phyloP scores from a whole-genome alignment of 2,329 filamentous ascomycete genomes.

The Fusarium sp. region DNA sequence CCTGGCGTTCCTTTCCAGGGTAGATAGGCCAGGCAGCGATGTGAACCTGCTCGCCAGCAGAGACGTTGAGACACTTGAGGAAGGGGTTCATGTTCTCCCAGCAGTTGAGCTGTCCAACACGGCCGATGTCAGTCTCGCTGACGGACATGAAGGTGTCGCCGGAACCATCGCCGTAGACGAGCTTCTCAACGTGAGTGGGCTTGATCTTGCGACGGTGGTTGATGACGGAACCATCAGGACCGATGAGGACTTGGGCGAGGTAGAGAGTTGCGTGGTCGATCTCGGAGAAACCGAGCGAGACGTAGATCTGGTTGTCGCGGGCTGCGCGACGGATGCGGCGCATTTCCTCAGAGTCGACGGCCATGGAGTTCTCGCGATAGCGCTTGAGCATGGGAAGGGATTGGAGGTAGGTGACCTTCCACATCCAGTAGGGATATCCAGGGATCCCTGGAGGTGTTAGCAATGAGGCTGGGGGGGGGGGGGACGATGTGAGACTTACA shows the following conservation, averaged over 20 bases:
- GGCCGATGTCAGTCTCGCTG: conserved; percentile 58
- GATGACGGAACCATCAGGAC: conserved; percentile 54
- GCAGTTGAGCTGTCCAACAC: conserved; percentile 63
- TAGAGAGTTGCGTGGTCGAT: conserved; percentile 56
- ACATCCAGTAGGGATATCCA: conserved; percentile 60
- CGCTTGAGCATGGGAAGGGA: conserved; percentile 46
- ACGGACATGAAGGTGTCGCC: conserved; percentile 62
- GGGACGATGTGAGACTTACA: conserved; percentile 40
- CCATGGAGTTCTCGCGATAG: conserved; percentile 52
- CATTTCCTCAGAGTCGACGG: conserved; percentile 54
- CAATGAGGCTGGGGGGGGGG: fast-evolving
- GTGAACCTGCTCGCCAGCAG: conserved; percentile 44
- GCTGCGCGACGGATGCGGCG: conserved; percentile 52
- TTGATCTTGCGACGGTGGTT: conserved; percentile 61
- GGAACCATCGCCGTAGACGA: conserved; percentile 64
- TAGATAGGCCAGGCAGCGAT: conserved; percentile 45
- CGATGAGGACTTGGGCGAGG: conserved; percentile 62
- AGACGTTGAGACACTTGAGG: conserved; percentile 41
- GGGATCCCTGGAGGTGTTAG: conserved; percentile 51
- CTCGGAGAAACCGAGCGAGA: conserved; percentile 61
- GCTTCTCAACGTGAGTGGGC: conserved; percentile 59
- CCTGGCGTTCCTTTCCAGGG: conserved; percentile 33
- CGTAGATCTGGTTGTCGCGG: conserved; percentile 54
- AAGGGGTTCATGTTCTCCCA: conserved; percentile 60
- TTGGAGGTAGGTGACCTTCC: conserved; percentile 45